A percentile compares a stretch with the other conserved stretches of the same genome.
phyloP scores from a whole-genome alignment of 768 basidiomycete species.

The Megacollybia marginata region DNA sequence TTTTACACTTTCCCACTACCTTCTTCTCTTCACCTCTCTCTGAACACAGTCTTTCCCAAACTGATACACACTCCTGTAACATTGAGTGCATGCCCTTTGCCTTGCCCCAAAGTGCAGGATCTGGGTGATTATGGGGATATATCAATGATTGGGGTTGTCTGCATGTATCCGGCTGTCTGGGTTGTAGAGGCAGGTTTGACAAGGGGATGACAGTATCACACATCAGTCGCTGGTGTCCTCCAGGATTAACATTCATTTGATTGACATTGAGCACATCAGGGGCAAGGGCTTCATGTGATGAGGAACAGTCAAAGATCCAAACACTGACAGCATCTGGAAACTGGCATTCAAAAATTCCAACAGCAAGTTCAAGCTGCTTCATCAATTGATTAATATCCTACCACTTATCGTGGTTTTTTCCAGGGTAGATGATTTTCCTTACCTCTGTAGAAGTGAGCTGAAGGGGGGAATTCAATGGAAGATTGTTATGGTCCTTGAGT shows the following conservation, averaged over 20 bases:
- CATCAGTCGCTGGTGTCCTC: slow-evolving; percentile 15
- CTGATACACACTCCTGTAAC: too few species aligned
- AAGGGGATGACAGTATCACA: slow-evolving; percentile 11
- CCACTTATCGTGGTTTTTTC: slow-evolving; percentile 13
- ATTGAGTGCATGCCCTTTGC: too few species aligned
- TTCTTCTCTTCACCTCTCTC: too few species aligned
- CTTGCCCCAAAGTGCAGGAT: slow-evolving; percentile 6
- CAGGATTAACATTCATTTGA: too few species aligned
- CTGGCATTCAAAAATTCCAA: slow-evolving; percentile 15
- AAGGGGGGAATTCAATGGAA: slow-evolving; percentile 1
- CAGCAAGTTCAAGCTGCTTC: slow-evolving; percentile 6
- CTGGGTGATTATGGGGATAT: slow-evolving; percentile 5
- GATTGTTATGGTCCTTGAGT: slow-evolving; percentile 2
- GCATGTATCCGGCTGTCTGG: too few species aligned
- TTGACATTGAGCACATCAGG: slow-evolving; percentile 20
- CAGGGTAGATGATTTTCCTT: slow-evolving; percentile 15
- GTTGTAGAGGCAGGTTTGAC: slow-evolving; percentile 2
- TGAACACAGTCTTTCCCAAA: too few species aligned
- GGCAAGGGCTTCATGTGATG: too few species aligned
- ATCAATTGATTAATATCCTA: slow-evolving; percentile 17
- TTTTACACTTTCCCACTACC: too few species aligned
- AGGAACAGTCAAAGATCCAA: slow-evolving; percentile 19
- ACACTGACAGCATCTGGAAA: slow-evolving; percentile 11
- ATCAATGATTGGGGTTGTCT: slow-evolving; percentile 13
- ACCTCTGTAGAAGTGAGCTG: slow-evolving; percentile 5